Evolutionary conservation across 2,329 filamentous ascomycete genomes (phyloP).

Genomic region (Phialocephala sp.): DNA sequence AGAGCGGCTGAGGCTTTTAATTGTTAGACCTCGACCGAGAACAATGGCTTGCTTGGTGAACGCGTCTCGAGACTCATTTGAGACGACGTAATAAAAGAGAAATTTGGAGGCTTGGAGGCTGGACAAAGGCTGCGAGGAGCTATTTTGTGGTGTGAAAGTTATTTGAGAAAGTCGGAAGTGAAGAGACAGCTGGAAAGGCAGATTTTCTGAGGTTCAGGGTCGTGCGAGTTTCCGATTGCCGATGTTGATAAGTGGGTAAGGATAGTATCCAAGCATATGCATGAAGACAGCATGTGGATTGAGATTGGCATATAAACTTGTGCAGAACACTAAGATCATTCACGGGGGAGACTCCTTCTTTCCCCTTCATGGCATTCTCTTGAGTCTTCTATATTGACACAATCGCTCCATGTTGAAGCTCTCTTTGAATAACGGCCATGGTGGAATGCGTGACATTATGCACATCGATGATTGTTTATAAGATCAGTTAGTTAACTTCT

Average conservation of each 20-base stretch:
- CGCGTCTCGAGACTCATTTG: not conserved
- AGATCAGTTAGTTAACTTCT: too few relatives aligned
- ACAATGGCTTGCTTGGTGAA: not conserved
- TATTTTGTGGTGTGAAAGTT: not conserved
- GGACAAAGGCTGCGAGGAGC: not conserved
- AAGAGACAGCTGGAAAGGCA: not conserved
- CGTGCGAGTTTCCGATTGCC: not conserved
- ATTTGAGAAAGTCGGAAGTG: not conserved
- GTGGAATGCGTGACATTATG: constrained; percentile 92
- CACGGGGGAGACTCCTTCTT: constrained; percentile 11
- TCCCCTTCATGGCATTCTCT: constrained; percentile 18
- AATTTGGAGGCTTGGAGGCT: not conserved
- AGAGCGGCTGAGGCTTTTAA: constrained; percentile 7
- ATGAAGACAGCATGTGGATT: not conserved
- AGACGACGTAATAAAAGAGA: not conserved
- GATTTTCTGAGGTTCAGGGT: not conserved
- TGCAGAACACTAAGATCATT: not conserved
- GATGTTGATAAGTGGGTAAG: not conserved
- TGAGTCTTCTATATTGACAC: constrained; percentile 18
- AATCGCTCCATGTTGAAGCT: constrained; percentile 76
- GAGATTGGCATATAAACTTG: not conserved
- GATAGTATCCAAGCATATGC: not conserved
- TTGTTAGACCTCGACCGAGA: not conserved
- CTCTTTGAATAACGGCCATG: constrained; percentile 80
- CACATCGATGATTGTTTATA: too few relatives aligned